phyloP scores from a whole-genome alignment of 169 alveolate species.

The Plasmodium ovale region DNA sequence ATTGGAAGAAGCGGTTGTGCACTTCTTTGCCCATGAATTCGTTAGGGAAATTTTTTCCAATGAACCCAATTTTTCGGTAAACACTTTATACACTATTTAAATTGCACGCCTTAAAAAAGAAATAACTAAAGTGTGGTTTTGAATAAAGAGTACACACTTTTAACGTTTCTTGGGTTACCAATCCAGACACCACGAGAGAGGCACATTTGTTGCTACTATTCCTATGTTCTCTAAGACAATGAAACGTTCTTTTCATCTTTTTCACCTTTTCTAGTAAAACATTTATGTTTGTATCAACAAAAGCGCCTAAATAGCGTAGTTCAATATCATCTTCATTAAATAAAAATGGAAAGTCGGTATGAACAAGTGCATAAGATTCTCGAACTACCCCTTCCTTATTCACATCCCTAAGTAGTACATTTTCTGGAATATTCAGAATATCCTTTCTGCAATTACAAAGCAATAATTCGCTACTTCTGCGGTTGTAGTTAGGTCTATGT shows the following conservation, averaged over 20 bases:
- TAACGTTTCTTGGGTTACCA: constrained; percentile 24
- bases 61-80: too few species aligned
- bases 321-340: not conserved
- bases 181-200: constrained; percentile 8
- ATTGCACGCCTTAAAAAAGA: not conserved
- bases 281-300: not conserved
- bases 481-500: not conserved
- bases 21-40: too few species aligned
- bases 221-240: not conserved
- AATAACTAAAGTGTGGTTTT: constrained; percentile 28
- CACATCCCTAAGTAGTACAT: not conserved
- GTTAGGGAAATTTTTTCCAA: too few species aligned
- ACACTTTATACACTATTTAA: too few species aligned
- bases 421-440: not conserved
- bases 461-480: not conserved
- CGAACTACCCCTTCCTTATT: not conserved
- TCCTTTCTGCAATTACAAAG: not conserved
- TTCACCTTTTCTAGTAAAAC: constrained; percentile 2
- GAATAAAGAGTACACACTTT: constrained; percentile 23
- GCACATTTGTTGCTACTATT: not conserved
- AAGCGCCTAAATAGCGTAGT: not conserved
- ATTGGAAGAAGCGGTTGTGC: too few species aligned
- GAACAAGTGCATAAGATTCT: not conserved
- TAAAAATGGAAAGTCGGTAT: not conserved
- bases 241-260: constrained; percentile 1